Conservation (phyloP, 495 filamentous ascomycete genomes). For the Choiromyces venosus region DNA sequence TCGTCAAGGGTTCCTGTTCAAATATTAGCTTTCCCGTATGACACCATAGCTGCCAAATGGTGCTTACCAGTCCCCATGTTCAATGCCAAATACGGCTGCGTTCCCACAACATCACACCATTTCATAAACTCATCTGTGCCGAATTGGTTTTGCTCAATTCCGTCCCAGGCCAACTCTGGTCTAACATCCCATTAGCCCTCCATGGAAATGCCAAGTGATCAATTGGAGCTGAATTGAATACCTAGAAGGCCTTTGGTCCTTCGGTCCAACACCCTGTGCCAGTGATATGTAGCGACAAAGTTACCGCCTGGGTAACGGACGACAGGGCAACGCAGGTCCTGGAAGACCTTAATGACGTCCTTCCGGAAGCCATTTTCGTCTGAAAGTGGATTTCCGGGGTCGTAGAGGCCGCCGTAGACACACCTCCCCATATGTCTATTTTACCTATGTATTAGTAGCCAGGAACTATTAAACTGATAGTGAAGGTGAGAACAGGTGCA, state of each 20-base stretch:
- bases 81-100: slow-evolving; percentile 67
- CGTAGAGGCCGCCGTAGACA: slow-evolving; percentile 80
- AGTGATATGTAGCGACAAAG: slow-evolving; percentile 76
- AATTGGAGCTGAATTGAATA: slow-evolving; percentile 41
- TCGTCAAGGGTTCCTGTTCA: slow-evolving; percentile 70
- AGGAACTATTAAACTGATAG: background rate
- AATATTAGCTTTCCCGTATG: too few relatives aligned
- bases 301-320: slow-evolving; percentile 76
- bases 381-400: slow-evolving; percentile 62
- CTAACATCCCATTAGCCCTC: slow-evolving; percentile 38
- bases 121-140: slow-evolving; percentile 79
- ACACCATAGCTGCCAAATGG: too few relatives aligned
- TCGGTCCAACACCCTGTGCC: slow-evolving; percentile 70
- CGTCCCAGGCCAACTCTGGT: slow-evolving; percentile 70
- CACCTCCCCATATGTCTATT: slow-evolving; percentile 73
- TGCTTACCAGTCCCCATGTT: slow-evolving; percentile 76
- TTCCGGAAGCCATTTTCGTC: slow-evolving; percentile 69
- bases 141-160: slow-evolving; percentile 68
- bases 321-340: slow-evolving; percentile 65
- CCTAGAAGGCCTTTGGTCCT: slow-evolving; percentile 56
- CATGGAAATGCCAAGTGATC: background rate
- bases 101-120: slow-evolving; percentile 64
- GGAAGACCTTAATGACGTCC: slow-evolving; percentile 64
- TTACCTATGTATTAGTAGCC: slow-evolving; percentile 18
- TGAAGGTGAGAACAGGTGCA: slow-evolving; percentile 26